phyloP scores from a whole-genome alignment of 257 asterid species.

The Forsythia viridissima region DNA sequence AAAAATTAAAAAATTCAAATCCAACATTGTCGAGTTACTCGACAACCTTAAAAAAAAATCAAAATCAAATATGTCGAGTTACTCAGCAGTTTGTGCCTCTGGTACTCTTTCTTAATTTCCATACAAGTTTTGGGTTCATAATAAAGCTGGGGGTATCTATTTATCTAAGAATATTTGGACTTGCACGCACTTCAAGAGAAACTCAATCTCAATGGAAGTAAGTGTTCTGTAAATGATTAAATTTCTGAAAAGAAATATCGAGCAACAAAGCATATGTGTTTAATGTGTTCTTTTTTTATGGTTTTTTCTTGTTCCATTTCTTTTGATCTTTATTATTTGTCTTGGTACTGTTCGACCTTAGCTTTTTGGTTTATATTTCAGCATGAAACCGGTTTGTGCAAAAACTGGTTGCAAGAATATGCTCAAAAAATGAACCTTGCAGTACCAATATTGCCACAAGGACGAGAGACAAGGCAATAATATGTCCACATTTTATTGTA shows the following conservation, averaged over 20 bases:
- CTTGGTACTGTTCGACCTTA: conserved; percentile 6
- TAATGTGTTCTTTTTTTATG: not conserved
- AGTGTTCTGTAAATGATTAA: not conserved
- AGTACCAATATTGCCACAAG: conserved; percentile 61
- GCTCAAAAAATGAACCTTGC: conserved; percentile 96
- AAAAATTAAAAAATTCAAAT: too few relatives aligned
- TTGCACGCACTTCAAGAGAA: not conserved
- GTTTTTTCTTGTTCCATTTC: not conserved
- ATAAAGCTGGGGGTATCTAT: not conserved
- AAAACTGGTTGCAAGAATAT: conserved; percentile 87
- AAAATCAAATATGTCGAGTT: not conserved
- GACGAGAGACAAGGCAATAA: conserved; percentile 42
- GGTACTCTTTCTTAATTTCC: not conserved
- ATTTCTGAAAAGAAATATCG: not conserved
- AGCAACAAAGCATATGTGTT: not conserved
- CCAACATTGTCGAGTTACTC: too few relatives aligned
- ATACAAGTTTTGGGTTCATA: not conserved
- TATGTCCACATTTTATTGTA: conserved; percentile 45
- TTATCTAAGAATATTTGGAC: not conserved
- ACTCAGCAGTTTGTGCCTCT: not conserved
- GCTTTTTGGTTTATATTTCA: conserved; percentile 37
- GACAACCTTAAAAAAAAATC: too few relatives aligned
- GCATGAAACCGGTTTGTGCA: conserved; percentile 95
- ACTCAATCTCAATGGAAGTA: not conserved
- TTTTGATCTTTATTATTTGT: not conserved